These are phyloP conservation scores for Aphanomyces invadans DNA, from an alignment of 352 stramenopile genomes.

Conservation along the genomic window DNA sequence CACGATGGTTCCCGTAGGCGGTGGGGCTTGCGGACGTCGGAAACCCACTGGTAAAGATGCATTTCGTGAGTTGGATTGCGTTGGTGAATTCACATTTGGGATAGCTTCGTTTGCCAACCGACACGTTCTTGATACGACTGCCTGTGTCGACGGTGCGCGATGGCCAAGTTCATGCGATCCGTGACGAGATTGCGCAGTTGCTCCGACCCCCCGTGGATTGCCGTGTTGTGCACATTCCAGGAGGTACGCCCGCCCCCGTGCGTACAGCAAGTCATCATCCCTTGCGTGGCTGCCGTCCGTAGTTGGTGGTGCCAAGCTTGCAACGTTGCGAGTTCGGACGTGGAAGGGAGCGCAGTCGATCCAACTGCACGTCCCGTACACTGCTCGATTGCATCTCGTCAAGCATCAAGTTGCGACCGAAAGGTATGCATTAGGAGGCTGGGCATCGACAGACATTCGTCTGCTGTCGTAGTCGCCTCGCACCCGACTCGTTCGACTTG, in stretches of 20 bases:
- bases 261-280: no score
- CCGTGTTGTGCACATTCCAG: background rate
- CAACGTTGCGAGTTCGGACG: background rate
- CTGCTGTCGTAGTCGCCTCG: background rate
- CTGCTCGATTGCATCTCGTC: background rate
- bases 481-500: background rate
- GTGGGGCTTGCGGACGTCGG: background rate
- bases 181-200: slow-evolving; percentile 5
- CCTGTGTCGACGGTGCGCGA: background rate
- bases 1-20: background rate
- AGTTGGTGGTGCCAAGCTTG: background rate
- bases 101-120: background rate
- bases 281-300: no score
- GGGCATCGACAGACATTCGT: no score
- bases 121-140: background rate
- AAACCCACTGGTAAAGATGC: background rate
- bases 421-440: slow-evolving; percentile 1
- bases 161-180: background rate
- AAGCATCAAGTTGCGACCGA: background rate
- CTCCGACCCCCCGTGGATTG: background rate
- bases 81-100: no score
- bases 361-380: background rate
- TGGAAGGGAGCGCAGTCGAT: background rate
- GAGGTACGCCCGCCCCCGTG: no score
- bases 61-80: background rate